Percentiles rank a stretch among this genome's conserved stretches.
Evolutionary conservation across 202 grass and related monocot species (phyloP).

Genomic region (Setaria viridis): DNA sequence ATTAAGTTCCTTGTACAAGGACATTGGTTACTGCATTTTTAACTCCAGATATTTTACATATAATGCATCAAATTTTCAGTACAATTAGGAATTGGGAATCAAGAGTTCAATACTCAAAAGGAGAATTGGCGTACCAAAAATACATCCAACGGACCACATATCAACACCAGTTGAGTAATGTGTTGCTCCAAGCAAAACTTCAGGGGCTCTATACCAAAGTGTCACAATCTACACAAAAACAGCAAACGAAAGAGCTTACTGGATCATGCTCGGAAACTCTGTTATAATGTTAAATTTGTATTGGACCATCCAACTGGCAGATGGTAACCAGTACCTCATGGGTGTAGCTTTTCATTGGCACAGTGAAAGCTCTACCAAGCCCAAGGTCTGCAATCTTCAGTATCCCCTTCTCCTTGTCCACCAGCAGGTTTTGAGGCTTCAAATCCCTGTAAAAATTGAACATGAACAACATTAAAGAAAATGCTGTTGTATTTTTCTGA

Average conservation of each 20-base stretch:
- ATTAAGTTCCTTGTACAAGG: neutral
- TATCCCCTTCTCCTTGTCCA: constrained; percentile 93
- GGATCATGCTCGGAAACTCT: constrained; percentile 9
- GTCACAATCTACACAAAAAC: constrained; percentile 76
- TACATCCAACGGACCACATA: constrained; percentile 96
- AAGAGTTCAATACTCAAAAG: neutral
- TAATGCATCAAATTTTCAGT: constrained; percentile 11
- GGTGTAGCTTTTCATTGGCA: constrained; percentile 92
- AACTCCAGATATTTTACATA: neutral
- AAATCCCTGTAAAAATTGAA: constrained; percentile 58
- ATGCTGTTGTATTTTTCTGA: neutral
- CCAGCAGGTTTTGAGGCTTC: constrained; percentile 92
- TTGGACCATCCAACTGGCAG: neutral
- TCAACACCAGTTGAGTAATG: constrained; percentile 94
- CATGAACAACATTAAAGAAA: neutral
- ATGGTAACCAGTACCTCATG: constrained; percentile 68
- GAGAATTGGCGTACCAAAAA: constrained; percentile 68
- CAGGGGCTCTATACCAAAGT: constrained; percentile 97
- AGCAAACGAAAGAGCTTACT: constrained; percentile 58
- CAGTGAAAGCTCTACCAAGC: constrained; percentile 80
- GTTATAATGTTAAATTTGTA: neutral
- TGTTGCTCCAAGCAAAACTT: constrained; percentile 84
- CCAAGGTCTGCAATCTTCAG: constrained; percentile 95
- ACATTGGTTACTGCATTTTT: neutral
- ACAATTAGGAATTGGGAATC: neutral